These are phyloP conservation scores for Fomitopsis pinicola DNA, from an alignment of 1,284 basidiomycete species.

Conservation along the genomic window DNA sequence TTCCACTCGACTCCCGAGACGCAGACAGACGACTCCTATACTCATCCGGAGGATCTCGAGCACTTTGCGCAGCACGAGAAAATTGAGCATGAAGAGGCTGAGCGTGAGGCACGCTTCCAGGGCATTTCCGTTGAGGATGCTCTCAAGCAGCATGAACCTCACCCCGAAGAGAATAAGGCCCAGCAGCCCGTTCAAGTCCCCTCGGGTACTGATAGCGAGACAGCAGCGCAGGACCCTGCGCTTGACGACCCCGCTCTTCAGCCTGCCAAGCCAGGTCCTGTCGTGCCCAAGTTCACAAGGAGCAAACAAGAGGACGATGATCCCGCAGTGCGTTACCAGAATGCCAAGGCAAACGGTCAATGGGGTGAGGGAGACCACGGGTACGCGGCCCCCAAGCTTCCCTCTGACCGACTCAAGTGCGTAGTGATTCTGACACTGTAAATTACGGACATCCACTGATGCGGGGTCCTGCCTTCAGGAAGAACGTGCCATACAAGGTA, in stretches of 20 bases:
- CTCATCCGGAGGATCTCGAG: slow-evolving; percentile 86
- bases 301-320: slow-evolving; percentile 60
- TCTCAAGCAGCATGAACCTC: slow-evolving; percentile 43
- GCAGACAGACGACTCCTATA: slow-evolving; percentile 93
- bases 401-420: slow-evolving; percentile 67
- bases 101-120: slow-evolving; percentile 77
- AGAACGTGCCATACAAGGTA: slow-evolving; percentile 85
- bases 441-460: background rate
- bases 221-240: background rate
- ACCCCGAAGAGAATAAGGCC: slow-evolving; percentile 14
- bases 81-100: slow-evolving; percentile 86
- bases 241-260: slow-evolving; percentile 6
- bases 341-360: slow-evolving; percentile 52
- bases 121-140: slow-evolving; percentile 75
- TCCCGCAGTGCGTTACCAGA: slow-evolving; percentile 54
- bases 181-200: slow-evolving; percentile 19
- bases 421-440: slow-evolving; percentile 16
- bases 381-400: slow-evolving; percentile 66
- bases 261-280: slow-evolving; percentile 14
- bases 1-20: slow-evolving; percentile 96
- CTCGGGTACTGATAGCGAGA: slow-evolving; percentile 7
- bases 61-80: slow-evolving; percentile 86
- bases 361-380: slow-evolving; percentile 75
- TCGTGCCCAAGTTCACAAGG: slow-evolving; percentile 52
- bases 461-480: slow-evolving; percentile 35